phyloP scores from a whole-genome alignment of 768 basidiomycete genomes.

The Agrocybe praecox region DNA sequence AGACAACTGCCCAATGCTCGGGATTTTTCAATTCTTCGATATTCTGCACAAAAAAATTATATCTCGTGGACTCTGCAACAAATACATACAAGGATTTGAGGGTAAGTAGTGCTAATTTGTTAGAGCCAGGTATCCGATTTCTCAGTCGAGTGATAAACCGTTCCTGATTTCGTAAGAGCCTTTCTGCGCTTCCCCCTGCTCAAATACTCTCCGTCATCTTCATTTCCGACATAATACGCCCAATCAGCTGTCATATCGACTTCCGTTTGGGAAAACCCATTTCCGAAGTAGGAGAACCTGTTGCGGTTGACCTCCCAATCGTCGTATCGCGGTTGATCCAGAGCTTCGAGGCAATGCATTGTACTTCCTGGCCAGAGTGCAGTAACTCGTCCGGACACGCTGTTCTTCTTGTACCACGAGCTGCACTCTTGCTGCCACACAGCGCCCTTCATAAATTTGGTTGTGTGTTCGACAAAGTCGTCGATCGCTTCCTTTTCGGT shows the following conservation, averaged over 20 bases:
- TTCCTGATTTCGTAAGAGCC: slow-evolving; percentile 8
- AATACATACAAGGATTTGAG: too few species aligned
- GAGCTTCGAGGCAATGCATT: slow-evolving; percentile 33
- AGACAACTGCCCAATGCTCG: too few species aligned
- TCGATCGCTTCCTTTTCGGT: slow-evolving; percentile 37
- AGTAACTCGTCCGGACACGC: slow-evolving; percentile 25
- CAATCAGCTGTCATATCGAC: slow-evolving; percentile 30
- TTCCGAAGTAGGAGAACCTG: slow-evolving; percentile 31
- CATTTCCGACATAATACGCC: slow-evolving; percentile 29
- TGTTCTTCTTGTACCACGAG: slow-evolving; percentile 35
- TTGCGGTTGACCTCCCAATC: slow-evolving; percentile 35
- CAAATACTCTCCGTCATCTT: slow-evolving; percentile 22
- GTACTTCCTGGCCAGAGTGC: slow-evolving; percentile 37
- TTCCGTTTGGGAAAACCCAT: slow-evolving; percentile 34
- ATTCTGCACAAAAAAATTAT: too few species aligned
- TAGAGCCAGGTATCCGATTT: too few species aligned
- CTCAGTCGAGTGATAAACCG: background rate
- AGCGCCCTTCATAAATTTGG: slow-evolving; percentile 33
- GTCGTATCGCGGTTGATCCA: slow-evolving; percentile 31
- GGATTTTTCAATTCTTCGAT: too few species aligned
- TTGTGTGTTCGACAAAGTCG: slow-evolving; percentile 33
- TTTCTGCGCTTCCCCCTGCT: slow-evolving; percentile 15
- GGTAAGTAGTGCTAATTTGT: too few species aligned
- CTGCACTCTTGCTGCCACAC: slow-evolving; percentile 33
- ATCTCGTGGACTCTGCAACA: too few species aligned